Evolutionary conservation across 768 basidiomycete species (phyloP).

Genomic region (Pleurotus citrinopileatus): DNA sequence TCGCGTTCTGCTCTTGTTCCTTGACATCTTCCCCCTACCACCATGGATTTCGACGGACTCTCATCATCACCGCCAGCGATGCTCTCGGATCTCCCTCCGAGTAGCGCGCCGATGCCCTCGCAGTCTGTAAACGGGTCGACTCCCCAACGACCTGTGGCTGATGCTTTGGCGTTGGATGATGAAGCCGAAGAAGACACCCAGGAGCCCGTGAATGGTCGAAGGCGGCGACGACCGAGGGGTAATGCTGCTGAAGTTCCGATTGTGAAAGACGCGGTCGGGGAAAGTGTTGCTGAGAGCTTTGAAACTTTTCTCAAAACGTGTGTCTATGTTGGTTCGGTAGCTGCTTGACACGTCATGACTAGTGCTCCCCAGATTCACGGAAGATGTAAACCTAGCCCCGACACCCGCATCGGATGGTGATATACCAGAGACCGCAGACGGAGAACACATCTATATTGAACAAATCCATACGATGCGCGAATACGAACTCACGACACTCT

Average conservation of each 20-base stretch:
- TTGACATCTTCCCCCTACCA: slow-evolving; percentile 13
- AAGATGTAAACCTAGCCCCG: slow-evolving; percentile 72
- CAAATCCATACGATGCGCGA: slow-evolving; percentile 96
- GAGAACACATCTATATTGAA: slow-evolving; percentile 80
- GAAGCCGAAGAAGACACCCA: slow-evolving; percentile 44
- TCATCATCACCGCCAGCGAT: slow-evolving; percentile 53
- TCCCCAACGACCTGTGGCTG: slow-evolving; percentile 40
- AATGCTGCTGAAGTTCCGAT: slow-evolving; percentile 73
- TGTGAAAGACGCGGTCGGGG: slow-evolving; percentile 92
- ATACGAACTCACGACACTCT: slow-evolving; percentile 92
- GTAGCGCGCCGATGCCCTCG: slow-evolving; percentile 41
- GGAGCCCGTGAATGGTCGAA: slow-evolving; percentile 31
- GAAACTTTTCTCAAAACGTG: slow-evolving; percentile 91
- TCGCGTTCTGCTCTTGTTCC: slow-evolving; percentile 28
- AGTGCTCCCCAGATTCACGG: slow-evolving; percentile 66
- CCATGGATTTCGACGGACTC: slow-evolving; percentile 56
- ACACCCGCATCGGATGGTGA: slow-evolving; percentile 79
- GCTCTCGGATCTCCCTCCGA: slow-evolving; percentile 50
- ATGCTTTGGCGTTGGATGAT: slow-evolving; percentile 57
- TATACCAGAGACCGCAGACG: slow-evolving; percentile 49
- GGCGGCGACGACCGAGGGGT: slow-evolving; percentile 44
- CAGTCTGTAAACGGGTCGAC: slow-evolving; percentile 29
- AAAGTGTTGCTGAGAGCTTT: slow-evolving; percentile 91
- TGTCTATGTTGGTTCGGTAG: slow-evolving; percentile 23
- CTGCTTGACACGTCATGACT: slow-evolving; percentile 11